phyloP scores from a whole-genome alignment of 2,329 filamentous ascomycete genomes.

The Ceratocystiopsis brevicomis region DNA sequence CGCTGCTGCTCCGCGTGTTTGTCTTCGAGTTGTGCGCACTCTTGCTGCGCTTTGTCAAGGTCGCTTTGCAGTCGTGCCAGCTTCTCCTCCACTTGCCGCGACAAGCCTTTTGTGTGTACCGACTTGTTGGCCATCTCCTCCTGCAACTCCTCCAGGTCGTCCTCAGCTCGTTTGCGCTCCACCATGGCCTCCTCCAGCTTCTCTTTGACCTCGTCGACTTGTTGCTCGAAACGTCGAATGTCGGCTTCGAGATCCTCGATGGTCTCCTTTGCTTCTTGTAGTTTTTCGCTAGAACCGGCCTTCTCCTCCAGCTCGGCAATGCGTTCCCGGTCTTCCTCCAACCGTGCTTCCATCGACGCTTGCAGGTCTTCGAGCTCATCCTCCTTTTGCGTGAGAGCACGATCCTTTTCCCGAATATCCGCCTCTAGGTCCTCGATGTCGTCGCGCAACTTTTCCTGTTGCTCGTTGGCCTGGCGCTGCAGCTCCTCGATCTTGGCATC shows the following conservation, averaged over 20 bases:
- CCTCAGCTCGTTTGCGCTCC: slow-evolving; percentile 38
- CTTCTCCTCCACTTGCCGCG: slow-evolving; percentile 57
- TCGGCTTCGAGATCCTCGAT: slow-evolving; percentile 39
- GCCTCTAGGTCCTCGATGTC: slow-evolving; percentile 60
- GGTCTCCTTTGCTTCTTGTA: slow-evolving; percentile 36
- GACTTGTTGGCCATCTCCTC: slow-evolving; percentile 68
- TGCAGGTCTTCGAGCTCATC: slow-evolving; percentile 42
- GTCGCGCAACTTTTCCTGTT: slow-evolving; percentile 48
- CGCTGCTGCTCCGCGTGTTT: slow-evolving; percentile 27
- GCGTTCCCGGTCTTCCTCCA: slow-evolving; percentile 34
- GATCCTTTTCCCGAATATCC: slow-evolving; percentile 58
- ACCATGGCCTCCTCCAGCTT: slow-evolving; percentile 32
- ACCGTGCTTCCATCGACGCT: slow-evolving; percentile 33
- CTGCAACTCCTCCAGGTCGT: slow-evolving; percentile 45
- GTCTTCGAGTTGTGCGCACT: slow-evolving; percentile 32
- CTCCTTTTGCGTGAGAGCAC: slow-evolving; percentile 51
- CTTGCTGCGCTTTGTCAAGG: slow-evolving; percentile 32
- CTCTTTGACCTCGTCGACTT: slow-evolving; percentile 34
- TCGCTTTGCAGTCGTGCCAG: slow-evolving; percentile 47
- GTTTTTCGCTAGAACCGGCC: slow-evolving; percentile 29
- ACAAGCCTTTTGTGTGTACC: slow-evolving; percentile 53
- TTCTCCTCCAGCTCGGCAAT: slow-evolving; percentile 38
- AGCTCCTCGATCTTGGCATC: slow-evolving; percentile 43
- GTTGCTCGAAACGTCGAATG: slow-evolving; percentile 32
- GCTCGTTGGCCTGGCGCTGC: slow-evolving; percentile 36